Evolutionary conservation across 192 early-diverging fungal species (phyloP).

Genomic region (Allomyces javanicus): DNA sequence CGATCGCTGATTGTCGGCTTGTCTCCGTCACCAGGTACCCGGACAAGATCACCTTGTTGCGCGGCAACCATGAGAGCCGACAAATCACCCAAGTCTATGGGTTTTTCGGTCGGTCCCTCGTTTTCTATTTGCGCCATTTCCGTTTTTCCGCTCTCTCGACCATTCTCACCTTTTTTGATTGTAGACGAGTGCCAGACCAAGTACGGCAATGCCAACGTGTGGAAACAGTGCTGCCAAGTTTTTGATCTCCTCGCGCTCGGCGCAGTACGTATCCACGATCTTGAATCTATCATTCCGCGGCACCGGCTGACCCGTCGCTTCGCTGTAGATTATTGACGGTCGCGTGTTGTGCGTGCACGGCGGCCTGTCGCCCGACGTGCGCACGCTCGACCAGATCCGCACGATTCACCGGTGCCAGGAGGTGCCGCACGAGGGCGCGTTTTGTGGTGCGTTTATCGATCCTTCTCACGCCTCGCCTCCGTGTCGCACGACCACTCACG

Average conservation of each 20-base stretch:
- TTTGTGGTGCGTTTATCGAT: conserved; percentile 36
- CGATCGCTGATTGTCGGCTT: conserved; percentile 1
- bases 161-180: background rate
- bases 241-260: conserved; percentile 83
- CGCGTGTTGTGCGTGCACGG: conserved; percentile 84
- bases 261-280: conserved; percentile 37
- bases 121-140: background rate
- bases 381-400: conserved; percentile 80
- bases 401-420: conserved; percentile 90
- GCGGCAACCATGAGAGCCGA: conserved; percentile 91
- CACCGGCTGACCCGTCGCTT: background rate
- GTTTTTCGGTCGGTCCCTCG: conserved; percentile 53
- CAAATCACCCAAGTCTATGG: conserved; percentile 96
- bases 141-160: background rate
- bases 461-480: background rate
- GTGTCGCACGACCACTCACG: background rate
- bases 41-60: conserved; percentile 81
- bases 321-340: conserved; percentile 69
- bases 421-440: conserved; percentile 85
- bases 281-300: background rate
- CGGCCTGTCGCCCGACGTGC: conserved; percentile 78
- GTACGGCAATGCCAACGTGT: conserved; percentile 86
- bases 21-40: conserved; percentile 49
- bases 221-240: conserved; percentile 87
- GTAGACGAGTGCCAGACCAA: conserved; percentile 82